Base-by-base conservation (phyloP, 1,284 basidiomycete genomes). In the Exsudoporus floridanus region DNA sequence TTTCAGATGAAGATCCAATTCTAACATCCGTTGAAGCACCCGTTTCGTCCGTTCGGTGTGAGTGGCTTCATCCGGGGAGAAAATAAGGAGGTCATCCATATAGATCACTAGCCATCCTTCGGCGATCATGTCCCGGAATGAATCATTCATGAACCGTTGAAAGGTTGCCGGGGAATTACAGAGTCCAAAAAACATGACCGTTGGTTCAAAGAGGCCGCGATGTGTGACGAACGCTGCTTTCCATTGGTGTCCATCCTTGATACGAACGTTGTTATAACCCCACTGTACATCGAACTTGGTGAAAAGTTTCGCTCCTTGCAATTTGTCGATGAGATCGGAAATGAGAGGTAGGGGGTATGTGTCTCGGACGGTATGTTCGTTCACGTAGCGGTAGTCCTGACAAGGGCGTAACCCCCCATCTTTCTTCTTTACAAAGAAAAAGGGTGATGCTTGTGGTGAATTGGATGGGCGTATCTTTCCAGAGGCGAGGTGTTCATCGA, bases 101-200 rank as follows among this genome's bases (percentile, higher is more conserved):
- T 65, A 60, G 3, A 60, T 50, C 2, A 54, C 2, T 0, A 63
- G 27, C 16, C 27, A 40, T 36, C 47, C 50, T 41, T 46, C 25
- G 0, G 30, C 16, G 6, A 65, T 59, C 3, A 63, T 14, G 13
- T 63, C 57, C 0, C 2, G 0, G 42, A 65, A 58, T 0, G 53
- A 27, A 18, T 53, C 7, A 25, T 64, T 60, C 60, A 66, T 67
- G 27, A 28, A 28, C 5, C 27, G 9, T 28, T 28, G 27, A 8
- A 28, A 28, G 27, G 27, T 28, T 0, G 69, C 56, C 0, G 64
- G 72, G 0, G 64, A 62, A 38, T 74, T 74, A 14, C 55, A 63
- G 0, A 73, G 42, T 0, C 72, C 61, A 41, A 77, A 73, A 33
- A 72, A 72, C 70, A 77, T 74, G 2, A 77, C 70, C 0, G 60